Base-by-base conservation (phyloP, 495 filamentous ascomycete genomes). In the Clohesyomyces aquaticus region DNA sequence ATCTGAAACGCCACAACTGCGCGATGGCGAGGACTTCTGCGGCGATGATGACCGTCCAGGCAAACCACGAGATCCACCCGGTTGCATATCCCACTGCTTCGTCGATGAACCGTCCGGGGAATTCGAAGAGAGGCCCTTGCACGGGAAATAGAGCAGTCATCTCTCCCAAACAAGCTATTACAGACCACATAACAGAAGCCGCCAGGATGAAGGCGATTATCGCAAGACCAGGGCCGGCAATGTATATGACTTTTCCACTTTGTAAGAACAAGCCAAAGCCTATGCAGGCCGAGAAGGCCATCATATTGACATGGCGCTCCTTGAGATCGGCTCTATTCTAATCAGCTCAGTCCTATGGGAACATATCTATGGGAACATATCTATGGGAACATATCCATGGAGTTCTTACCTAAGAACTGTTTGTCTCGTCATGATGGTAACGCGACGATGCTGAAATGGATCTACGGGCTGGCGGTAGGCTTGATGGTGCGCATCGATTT, bases 31-130 rank as follows among this genome's bases (percentile, higher is more conserved):
- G 73, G 0, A 80, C 55, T 57, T 82, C 77, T 14, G 78, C 75
- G 11, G 78, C 75, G 4, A 77, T 66, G 25, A 77, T 55, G 1
- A 74, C 68, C 19, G 70, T 65, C 57, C 76, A 82, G 2, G 77
- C 78, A 63, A 79, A 82, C 83, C 83, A 86, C 43, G 81, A 81
- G 47, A 81, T 78, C 80, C 80, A 86, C 0, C 79, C 80, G n/a
- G 77, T 74, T 9, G 78, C 79, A 72, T 79, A 81, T 9, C 80
- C 80, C 46, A 82, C 73, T 19, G 77, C 76, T 48, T 73, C 68
- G 56, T 80, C 78, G 8, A 82, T 62, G 61, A 79, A 82, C 2
- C 79, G 74, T 4, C 79, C 71, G 3, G 79, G 73, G 66, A 81
- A 82, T 59, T 82, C 79, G 71, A 81, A 78, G 1, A 81, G 71